Base-by-base conservation (phyloP, 148 eudicot species). In the Bassia scoparia region DNA sequence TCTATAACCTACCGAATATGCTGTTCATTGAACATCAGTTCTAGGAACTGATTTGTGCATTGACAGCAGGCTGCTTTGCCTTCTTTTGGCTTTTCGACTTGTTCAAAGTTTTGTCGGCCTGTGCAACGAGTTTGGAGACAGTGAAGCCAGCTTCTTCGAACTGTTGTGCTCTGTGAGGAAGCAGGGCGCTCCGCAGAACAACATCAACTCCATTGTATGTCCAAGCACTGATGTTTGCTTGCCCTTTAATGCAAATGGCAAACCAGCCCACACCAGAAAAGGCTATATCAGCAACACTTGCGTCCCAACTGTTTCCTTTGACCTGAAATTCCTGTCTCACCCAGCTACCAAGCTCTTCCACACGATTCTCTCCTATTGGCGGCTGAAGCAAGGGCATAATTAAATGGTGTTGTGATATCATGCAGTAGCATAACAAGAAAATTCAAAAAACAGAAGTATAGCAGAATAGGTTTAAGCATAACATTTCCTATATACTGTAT, bases 251-350 rank as follows among this genome's bases (percentile, higher is more conserved):
- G 77, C 88, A 96, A 69, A 95, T 83, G 70, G 93, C 90, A 95
- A 91, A 90, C 99, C 99, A 95, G 71, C 99, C 99, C 58, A 95
- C 81, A 72, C 99, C 99, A 62, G 91, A 84, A 69, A 83, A 87
- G 29, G 92, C 97, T 61, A 95, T 74, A 71, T 95, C 99, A 30
- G 79, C 85, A 61, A 83, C 86, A 69, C 93, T 95, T 20, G 89
- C 80, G 58, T 89, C 90, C 97, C 99, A 91, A 67, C 65, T 78
- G 68, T 81, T 78, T 63, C 99, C 99, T 74, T 17, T 76, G 20
- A 91, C 80, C 21, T 49, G 82, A 69, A 83, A 81, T 78, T 91
- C 92, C 81, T 73, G 86, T 74, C 77, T 86, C 53, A 76, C 75
- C 99, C 99, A 95, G 60, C 68, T 74, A 44, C 97, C 99, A 24